Conservation (phyloP, 148 eudicot species). For the Chenopodium formosanum region DNA sequence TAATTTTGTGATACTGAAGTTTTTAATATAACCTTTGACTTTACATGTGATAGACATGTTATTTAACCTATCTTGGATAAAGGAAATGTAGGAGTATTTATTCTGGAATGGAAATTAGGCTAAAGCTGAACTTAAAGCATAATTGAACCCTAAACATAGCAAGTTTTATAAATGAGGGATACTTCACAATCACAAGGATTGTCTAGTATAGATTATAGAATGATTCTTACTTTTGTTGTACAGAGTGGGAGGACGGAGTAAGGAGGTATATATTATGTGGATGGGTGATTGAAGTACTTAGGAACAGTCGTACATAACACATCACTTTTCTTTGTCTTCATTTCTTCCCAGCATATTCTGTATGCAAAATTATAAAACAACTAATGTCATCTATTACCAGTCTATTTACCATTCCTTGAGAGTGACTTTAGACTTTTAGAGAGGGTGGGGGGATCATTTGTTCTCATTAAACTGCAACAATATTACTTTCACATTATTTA, state of each 20-base stretch:
- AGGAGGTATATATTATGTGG: neutral
- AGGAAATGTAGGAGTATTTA: neutral
- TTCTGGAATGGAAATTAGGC: neutral
- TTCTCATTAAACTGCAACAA: too few species aligned
- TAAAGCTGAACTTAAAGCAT: neutral
- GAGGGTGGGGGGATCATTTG: too few species aligned
- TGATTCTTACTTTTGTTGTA: neutral
- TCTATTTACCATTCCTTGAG: neutral
- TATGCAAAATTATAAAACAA: neutral
- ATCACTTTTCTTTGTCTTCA: neutral
- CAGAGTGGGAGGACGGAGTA: neutral
- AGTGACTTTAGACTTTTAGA: neutral
- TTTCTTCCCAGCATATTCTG: neutral
- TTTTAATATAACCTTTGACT: neutral
- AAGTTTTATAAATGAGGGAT: neutral
- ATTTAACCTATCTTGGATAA: neutral
- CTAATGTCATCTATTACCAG: neutral
- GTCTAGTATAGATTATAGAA: neutral
- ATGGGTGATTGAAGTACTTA: neutral
- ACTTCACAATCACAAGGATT: neutral
- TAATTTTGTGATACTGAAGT: neutral
- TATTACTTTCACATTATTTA: too few species aligned
- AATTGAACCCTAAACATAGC: neutral
- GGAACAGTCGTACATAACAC: neutral
- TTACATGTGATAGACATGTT: constrained; percentile 8